These are phyloP conservation scores for Xylaria sp. DNA, from an alignment of 2,329 filamentous ascomycete species.

Conservation along the genomic window DNA sequence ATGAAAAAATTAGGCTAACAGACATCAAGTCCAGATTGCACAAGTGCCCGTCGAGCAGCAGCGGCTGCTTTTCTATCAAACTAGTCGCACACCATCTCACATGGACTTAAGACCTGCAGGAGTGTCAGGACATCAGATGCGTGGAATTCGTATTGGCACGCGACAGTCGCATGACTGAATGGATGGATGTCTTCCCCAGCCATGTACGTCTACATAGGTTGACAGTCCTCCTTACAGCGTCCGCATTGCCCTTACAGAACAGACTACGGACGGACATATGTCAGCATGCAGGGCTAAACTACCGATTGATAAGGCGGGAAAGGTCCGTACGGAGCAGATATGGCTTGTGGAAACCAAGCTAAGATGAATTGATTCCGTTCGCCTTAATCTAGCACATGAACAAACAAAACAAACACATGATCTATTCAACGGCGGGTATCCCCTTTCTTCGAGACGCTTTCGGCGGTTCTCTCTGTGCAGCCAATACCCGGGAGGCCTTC, in stretches of 20 bases:
- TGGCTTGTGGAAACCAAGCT: background rate
- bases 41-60: background rate
- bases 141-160: background rate
- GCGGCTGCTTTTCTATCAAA: background rate
- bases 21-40: background rate
- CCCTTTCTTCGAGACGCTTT: constrained; percentile 1
- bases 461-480: constrained; percentile 19
- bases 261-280: constrained; percentile 11
- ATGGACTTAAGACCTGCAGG: constrained; percentile 26
- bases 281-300: constrained; percentile 15
- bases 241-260: constrained; percentile 22
- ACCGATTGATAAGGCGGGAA: background rate
- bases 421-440: constrained; percentile 8
- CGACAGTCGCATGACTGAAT: background rate
- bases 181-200: too few species aligned
- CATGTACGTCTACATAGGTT: background rate
- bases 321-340: too few species aligned
- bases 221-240: background rate
- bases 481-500: constrained; percentile 1
- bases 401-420: background rate
- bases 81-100: constrained; percentile 20
- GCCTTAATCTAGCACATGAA: background rate
- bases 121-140: background rate
- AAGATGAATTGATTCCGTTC: too few species aligned
- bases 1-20: background rate